Evolutionary conservation across 2,329 filamentous ascomycete genomes (phyloP), one percentile per base, ranked within the genome.

Genomic region (Paecilomyces niveus): DNA sequence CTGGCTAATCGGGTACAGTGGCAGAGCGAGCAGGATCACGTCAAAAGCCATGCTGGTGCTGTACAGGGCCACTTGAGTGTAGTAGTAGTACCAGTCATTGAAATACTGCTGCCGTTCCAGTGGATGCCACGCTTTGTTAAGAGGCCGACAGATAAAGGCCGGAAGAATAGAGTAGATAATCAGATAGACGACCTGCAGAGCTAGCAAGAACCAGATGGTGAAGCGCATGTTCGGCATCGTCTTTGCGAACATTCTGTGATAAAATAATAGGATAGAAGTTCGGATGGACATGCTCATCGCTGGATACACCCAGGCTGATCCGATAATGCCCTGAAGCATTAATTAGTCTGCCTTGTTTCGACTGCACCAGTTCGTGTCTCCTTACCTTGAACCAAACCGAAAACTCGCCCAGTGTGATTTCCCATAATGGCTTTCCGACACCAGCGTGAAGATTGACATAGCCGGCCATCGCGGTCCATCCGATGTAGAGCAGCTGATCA

Each of bases 11-110:
- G 62, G 59, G 32, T 61, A 63, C 29, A 69, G 51, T 32, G 68
- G 68, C 13, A 70, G 57, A 7, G 67, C 4, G 5, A 70, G 59
- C 3, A 70, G 55, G 10, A 69, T 56, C 10, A 60, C 33, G 35
- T 70, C 68, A 29, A 68, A 67, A 1, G 56, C 60, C 54, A 69
- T 52, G 52, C 68, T 69, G 6, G 58, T 60, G 35, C 62, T 64
- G 55, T 65, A 70, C 9, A 69, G 56, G 7, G 61, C 58, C 18
- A 65, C 60, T n/a, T 60, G 57, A 3, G 39, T 55, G 10, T 61
- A 58, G 49, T 59, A 61, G 35, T 66, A 70, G 49, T 65, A 69
- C 35, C 53, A 58, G 51, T 63, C 57, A 32, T 61, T 59, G 53
- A 60, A 67, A 55, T 65, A 59, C 2, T 54, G 13, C 13, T 54